Base-by-base conservation (phyloP, 768 basidiomycete species). In the Russula compacta region DNA sequence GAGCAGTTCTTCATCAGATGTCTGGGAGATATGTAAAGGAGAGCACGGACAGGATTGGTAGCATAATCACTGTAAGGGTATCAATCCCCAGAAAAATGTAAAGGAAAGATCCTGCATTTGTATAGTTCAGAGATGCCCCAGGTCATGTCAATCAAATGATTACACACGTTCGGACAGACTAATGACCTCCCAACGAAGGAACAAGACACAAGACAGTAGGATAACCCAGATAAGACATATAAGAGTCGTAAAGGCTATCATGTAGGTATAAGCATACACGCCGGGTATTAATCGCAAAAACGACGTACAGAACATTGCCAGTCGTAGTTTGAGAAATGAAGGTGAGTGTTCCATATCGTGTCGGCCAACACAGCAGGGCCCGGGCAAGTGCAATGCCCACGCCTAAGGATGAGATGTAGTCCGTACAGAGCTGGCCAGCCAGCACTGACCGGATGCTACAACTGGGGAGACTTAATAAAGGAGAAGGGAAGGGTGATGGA, bases 181-280 rank as follows among this genome's bases (percentile, higher is more conserved):
- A n/a, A 78, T 71, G 49, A 73, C 64, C 39, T 74, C 75, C 79
- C 82, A 82, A 50, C 79, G 75, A 38, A 73, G 61, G 60, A 74
- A 83, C 3, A 77, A 64, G 55, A 78, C 73, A 11, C 82, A 67
- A 52, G 72, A 82, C 38, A 83, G 67, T 54, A 82, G 61, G 17
- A 77, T 69, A 38, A 75, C 73, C 79, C 81, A 84, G 44, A 81
- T 53, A 59, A 84, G 73, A 67, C 78, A 76, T 17, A 78, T 62
- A 57, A 78, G 44, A 40, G 75, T 71, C 40, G 79, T 77, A 56
- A 74, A 71, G 1, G 73, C 83, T 84, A 52, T 32, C 43, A 42
- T n/a, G 19, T 32, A 42, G 33, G n/a, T 17, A 46, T 53, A 24
- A 61, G 61, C 56, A 61, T 12, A 43, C 15, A 17, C 8, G 9